A percentile compares a stretch with the other conserved stretches of the same genome.
phyloP scores from a whole-genome alignment of 352 stramenopile species.

The Pythium rishiriense region DNA sequence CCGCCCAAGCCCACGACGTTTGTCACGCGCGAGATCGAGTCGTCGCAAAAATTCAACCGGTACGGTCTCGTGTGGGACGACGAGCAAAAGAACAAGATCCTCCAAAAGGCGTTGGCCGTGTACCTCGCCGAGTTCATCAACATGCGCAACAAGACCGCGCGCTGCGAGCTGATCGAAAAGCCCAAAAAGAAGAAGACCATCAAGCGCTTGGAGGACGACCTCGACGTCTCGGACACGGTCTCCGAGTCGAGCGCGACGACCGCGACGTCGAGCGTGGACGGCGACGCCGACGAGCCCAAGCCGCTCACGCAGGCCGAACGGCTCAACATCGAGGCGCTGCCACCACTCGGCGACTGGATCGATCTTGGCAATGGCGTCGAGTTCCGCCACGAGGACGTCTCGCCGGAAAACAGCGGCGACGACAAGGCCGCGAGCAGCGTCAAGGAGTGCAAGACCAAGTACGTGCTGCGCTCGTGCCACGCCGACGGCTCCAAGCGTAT shows the following conservation, averaged over 20 bases:
- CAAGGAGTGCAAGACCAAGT: constrained; percentile 28
- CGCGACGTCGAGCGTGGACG: constrained; percentile 27
- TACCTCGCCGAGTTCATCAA: constrained; percentile 33
- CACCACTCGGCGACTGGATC: constrained; percentile 46
- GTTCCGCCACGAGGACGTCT: constrained; percentile 49
- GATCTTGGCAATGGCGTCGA: constrained; percentile 39
- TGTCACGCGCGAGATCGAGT: constrained; percentile 35
- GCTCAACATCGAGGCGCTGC: constrained; percentile 40
- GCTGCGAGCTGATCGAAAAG: constrained; percentile 40
- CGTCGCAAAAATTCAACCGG: constrained; percentile 34
- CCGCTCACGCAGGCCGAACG: no score
- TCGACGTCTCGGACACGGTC: constrained; percentile 16
- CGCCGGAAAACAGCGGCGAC: constrained; percentile 17
- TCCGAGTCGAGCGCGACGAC: constrained; percentile 29
- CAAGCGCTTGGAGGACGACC: no score
- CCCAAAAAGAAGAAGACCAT: constrained; percentile 3
- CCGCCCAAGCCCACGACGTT: no score
- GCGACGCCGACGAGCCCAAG: constrained; percentile 32
- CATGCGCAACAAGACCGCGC: constrained; percentile 33
- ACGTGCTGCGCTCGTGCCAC: constrained; percentile 29
- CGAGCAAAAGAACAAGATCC: constrained; percentile 38
- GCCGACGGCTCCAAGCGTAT: constrained; percentile 35
- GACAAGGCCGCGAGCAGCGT: constrained; percentile 14
- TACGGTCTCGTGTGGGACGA: constrained; percentile 34
- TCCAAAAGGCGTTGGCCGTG: constrained; percentile 40